Percentiles rank a stretch among this genome's conserved stretches.
phyloP scores from a whole-genome alignment of 352 stramenopile species.

The Pythium aphanidermatum region DNA sequence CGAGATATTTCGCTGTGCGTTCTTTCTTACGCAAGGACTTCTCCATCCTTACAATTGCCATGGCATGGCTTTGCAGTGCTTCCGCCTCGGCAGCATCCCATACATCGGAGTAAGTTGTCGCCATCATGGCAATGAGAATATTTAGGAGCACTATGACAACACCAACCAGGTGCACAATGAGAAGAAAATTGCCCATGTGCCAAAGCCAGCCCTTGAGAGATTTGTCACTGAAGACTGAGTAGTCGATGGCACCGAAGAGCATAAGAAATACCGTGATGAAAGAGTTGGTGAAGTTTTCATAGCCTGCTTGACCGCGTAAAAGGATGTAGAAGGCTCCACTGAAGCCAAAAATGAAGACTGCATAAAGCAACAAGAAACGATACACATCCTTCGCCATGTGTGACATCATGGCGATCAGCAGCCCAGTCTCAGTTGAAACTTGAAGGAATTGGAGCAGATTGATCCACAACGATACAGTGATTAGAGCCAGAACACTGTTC shows the following conservation, averaged over 20 bases:
- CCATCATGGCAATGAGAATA: conserved; percentile 74
- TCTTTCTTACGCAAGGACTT: conserved; percentile 29
- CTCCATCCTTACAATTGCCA: conserved; percentile 50
- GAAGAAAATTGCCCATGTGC: conserved; percentile 44
- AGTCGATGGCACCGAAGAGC: conserved; percentile 64
- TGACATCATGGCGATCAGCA: conserved; percentile 76
- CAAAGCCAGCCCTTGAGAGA: conserved; percentile 31
- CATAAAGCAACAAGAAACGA: conserved; percentile 65
- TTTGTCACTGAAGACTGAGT: conserved; percentile 27
- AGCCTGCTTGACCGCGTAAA: conserved; percentile 43
- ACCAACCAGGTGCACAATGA: conserved; percentile 44
- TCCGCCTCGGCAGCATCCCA: conserved; percentile 53
- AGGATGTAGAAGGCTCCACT: conserved; percentile 69
- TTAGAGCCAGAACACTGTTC: conserved; percentile 45
- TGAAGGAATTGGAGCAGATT: conserved; percentile 69
- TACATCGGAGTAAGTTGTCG: conserved; percentile 49
- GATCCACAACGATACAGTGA: conserved; percentile 60
- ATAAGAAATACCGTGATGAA: conserved; percentile 76
- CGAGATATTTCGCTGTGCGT: conserved; percentile 34
- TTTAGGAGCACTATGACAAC: conserved; percentile 64
- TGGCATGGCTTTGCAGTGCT: conserved; percentile 44
- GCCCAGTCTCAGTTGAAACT: conserved; percentile 42
- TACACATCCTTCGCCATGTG: conserved; percentile 66
- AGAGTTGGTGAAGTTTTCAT: conserved; percentile 48
- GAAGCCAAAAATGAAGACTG: conserved; percentile 63